Evolutionary conservation across 2,329 filamentous ascomycete genomes (phyloP), one percentile per base, ranked within the genome.

Genomic region (Colletotrichum kahawae): DNA sequence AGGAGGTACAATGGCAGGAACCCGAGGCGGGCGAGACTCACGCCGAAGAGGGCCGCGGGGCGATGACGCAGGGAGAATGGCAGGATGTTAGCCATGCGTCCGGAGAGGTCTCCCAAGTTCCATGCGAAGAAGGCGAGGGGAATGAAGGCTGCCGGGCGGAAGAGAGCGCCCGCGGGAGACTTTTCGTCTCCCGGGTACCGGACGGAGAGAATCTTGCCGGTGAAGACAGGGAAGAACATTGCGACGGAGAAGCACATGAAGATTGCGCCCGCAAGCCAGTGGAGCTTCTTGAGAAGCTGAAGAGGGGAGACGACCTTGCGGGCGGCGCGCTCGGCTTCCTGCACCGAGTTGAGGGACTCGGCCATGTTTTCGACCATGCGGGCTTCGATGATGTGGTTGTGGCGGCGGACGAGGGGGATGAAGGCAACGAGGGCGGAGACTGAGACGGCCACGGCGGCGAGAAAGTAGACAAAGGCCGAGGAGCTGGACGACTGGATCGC

Each of bases 221-320:
- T 98, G 84, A 97, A 97, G 76, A 98, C 95, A 1, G 97, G 97
- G 87, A 96, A 98, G 82, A 97, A 92, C 96, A 99, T 98, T 65
- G 96, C 96, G 70, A 96, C 86, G 56, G 90, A 85, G 81, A 98
- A 98, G 81, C 93, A 95, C 77, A 96, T 82, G 79, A 95, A 95
- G 16, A 98, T 91, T 9, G 94, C 91, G n/a, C 89, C 87, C 1
- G 95, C 91, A 16, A 95, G 88, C 91, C 94, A 97, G 80, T 91
- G 92, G 59, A 98, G 90, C 83, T 98, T 98, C 76, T 87, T 86
- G 79, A 97, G 92, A 5, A 98, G 90, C 77, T 86, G 87, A 77
- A 98, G 89, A 79, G 86, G 82, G 67, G 88, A 85, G 67, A 87
- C 85, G 78, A 86, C 88, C 79, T 89, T 87, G 10, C 84, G 83